Percentiles rank a stretch among this genome's conserved stretches.
Conservation (phyloP, 371 early-diverging fungal genomes). For the Mucor piriformis region DNA sequence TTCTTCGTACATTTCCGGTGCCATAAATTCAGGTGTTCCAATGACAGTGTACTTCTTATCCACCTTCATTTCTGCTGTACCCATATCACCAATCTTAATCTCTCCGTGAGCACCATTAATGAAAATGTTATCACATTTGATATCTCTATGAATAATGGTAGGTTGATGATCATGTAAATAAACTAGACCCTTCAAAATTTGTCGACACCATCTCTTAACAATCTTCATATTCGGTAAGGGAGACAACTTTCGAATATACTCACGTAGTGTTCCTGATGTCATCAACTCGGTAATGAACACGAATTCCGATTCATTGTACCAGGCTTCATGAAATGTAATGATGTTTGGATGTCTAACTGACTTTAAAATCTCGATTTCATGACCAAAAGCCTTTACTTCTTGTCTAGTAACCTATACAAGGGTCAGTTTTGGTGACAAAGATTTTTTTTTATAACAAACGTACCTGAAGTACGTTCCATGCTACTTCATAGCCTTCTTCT, state of each 20-base stretch:
- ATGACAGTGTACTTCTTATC: slow-evolving; percentile 64
- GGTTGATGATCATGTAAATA: slow-evolving; percentile 77
- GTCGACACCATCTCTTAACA: slow-evolving; percentile 72
- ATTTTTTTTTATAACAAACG: not conserved
- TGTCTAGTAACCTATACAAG: slow-evolving; percentile 25
- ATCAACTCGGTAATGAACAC: slow-evolving; percentile 93
- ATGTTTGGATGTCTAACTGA: slow-evolving; percentile 86
- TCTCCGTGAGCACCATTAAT: slow-evolving; percentile 80
- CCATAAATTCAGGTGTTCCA: slow-evolving; percentile 92
- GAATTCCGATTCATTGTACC: slow-evolving; percentile 75
- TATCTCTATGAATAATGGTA: slow-evolving; percentile 83
- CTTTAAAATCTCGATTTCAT: slow-evolving; percentile 73
- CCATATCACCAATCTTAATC: slow-evolving; percentile 85
- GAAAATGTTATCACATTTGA: slow-evolving; percentile 79
- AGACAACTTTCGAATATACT: slow-evolving; percentile 75
- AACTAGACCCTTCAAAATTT: slow-evolving; percentile 75
- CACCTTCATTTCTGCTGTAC: slow-evolving; percentile 73
- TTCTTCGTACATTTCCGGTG: slow-evolving; percentile 92
- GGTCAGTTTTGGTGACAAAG: not conserved
- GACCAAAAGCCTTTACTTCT: slow-evolving; percentile 46
- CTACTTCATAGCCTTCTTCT: slow-evolving; percentile 87
- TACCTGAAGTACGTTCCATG: slow-evolving; percentile 79
- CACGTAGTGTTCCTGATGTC: slow-evolving; percentile 87
- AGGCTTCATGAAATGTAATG: slow-evolving; percentile 77
- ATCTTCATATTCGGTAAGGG: slow-evolving; percentile 76